phyloP scores from a whole-genome alignment of 225 moss, liverwort and hornwort genomes.

The Physcomitrellopsis africana region DNA sequence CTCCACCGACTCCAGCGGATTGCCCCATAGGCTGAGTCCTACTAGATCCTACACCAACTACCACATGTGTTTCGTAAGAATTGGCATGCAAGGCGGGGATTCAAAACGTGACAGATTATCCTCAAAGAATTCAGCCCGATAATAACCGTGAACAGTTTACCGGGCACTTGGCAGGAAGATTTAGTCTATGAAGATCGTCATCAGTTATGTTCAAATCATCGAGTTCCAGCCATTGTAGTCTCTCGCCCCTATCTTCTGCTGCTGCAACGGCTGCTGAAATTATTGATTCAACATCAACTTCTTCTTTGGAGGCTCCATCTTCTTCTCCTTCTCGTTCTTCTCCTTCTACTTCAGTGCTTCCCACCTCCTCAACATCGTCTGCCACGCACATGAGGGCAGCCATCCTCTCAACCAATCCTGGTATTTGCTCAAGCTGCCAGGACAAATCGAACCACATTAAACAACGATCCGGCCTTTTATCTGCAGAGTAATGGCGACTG shows the following conservation, averaged over 20 bases:
- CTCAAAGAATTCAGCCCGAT: neutral
- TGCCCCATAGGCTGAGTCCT: conserved; percentile 95
- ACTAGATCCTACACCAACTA: conserved; percentile 71
- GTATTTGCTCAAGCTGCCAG: conserved; percentile 72
- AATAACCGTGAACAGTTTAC: conserved; percentile 34
- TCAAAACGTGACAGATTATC: neutral
- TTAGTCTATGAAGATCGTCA: conserved; percentile 50
- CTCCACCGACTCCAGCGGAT: conserved; percentile 72
- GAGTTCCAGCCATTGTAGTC: conserved; percentile 86
- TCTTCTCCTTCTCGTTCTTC: conserved; percentile 36
- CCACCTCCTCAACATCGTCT: conserved; percentile 38
- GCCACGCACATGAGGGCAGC: conserved; percentile 81
- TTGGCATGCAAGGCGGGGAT: conserved; percentile 9
- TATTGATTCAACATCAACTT: conserved; percentile 38
- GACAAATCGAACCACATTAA: conserved; percentile 8
- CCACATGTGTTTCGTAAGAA: conserved; percentile 21
- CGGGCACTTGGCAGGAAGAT: conserved; percentile 64
- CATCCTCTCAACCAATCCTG: conserved; percentile 84
- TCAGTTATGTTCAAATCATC: conserved; percentile 74
- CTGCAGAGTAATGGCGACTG: neutral
- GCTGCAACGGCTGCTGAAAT: conserved; percentile 47
- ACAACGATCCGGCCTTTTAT: neutral
- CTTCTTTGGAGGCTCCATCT: conserved; percentile 14
- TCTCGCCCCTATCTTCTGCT: conserved; percentile 58
- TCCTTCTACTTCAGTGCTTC: conserved; percentile 12